phyloP scores from a whole-genome alignment of 1,139 yeast genomes.

The Sugiyamaella paludigena region DNA sequence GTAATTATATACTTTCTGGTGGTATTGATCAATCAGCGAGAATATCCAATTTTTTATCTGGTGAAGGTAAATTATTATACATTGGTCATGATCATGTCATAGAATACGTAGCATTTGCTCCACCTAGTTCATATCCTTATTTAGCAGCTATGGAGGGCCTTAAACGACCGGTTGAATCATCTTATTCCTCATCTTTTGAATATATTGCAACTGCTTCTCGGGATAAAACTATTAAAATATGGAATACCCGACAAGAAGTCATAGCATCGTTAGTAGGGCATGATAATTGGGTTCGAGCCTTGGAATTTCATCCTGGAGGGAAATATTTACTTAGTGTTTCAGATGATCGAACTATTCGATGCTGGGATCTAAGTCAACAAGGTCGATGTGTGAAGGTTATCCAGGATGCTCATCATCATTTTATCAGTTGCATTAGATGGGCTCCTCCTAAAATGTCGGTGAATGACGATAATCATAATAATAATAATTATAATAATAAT shows the following conservation, averaged over 20 bases:
- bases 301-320: slow-evolving; percentile 75
- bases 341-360: slow-evolving; percentile 72
- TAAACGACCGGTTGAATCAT: slow-evolving; percentile 27
- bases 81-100: slow-evolving; percentile 83
- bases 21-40: slow-evolving; percentile 80
- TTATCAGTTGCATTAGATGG: slow-evolving; percentile 64
- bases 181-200: slow-evolving; percentile 28
- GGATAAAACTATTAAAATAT: slow-evolving; percentile 70
- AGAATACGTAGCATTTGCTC: slow-evolving; percentile 71
- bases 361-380: slow-evolving; percentile 72
- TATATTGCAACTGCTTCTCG: slow-evolving; percentile 74
- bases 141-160: slow-evolving; percentile 49
- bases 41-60: slow-evolving; percentile 58
- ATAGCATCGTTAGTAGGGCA: slow-evolving; percentile 65
- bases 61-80: slow-evolving; percentile 65
- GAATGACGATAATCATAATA: slow-evolving; percentile 15
- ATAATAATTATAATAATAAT: slow-evolving; percentile 11
- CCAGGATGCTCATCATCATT: slow-evolving; percentile 64
- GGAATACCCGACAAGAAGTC: slow-evolving; percentile 71
- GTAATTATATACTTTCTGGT: slow-evolving; percentile 67
- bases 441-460: slow-evolving; percentile 41
- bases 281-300: slow-evolving; percentile 79
- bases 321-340: slow-evolving; percentile 66
- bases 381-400: slow-evolving; percentile 54
- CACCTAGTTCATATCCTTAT: slow-evolving; percentile 47